Evolutionary conservation across 2,329 filamentous ascomycete genomes (phyloP).

Genomic region (Fusarium scirpi): DNA sequence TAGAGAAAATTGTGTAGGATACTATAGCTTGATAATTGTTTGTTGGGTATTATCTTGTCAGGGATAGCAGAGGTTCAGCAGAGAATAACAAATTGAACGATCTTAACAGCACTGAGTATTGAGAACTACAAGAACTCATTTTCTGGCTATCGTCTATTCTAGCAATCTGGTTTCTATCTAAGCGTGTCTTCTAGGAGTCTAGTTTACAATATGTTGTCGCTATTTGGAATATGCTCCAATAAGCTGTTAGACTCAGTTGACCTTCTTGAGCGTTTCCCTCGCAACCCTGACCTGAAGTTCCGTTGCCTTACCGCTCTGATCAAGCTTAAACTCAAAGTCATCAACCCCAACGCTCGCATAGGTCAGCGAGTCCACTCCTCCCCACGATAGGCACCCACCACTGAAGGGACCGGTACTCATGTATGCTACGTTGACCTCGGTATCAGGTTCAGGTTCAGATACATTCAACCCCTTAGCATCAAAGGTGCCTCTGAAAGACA

Average conservation of each 20-base stretch:
- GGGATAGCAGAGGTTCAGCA: too few relatives aligned
- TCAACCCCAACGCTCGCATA: slow-evolving; percentile 14
- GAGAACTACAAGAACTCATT: too few relatives aligned
- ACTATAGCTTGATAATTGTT: too few relatives aligned
- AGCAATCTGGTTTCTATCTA: too few relatives aligned
- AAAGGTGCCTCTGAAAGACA: neutral
- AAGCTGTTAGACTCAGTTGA: neutral
- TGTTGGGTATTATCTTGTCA: too few relatives aligned
- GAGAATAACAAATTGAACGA: too few relatives aligned
- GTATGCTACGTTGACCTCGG: neutral
- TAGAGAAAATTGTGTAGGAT: too few relatives aligned
- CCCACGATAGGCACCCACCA: slow-evolving; percentile 2
- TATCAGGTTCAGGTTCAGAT: rapidly evolving
- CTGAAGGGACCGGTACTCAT: neutral
- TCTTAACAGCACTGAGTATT: too few relatives aligned
- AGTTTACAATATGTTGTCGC: too few relatives aligned
- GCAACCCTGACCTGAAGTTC: neutral
- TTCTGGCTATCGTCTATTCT: too few relatives aligned
- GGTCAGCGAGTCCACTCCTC: neutral
- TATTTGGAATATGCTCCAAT: too few relatives aligned
- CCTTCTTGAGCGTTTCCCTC: neutral
- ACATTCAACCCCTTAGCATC: neutral
- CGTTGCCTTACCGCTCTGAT: neutral
- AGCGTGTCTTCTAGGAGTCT: too few relatives aligned
- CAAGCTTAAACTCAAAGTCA: slow-evolving; percentile 19